Base-by-base conservation (phyloP, 176 grass and related monocot genomes). In the Phoenix dactylifera region DNA sequence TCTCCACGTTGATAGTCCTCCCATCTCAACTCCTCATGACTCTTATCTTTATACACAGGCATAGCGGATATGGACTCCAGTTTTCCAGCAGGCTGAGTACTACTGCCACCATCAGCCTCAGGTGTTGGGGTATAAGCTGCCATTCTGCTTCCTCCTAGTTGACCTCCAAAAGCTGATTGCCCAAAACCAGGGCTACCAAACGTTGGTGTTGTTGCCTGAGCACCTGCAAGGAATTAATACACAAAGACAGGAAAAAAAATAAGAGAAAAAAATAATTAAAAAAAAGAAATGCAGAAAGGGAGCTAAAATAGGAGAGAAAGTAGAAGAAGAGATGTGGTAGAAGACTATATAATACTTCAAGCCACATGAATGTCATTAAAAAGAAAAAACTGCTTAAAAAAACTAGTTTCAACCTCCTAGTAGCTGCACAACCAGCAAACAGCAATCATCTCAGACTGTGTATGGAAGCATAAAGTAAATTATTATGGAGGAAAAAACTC, bases 1-100 rank as follows among this genome's bases (percentile, higher is more conserved):
- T 93, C 88, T 68, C 88, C 83, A 29, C 80, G 83, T 63, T 93
- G 88, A 73, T 93, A 93, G 64, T 93, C 88, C 57, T 93, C 88
- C 83, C 88, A 93, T 69, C 88, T 83, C 73, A 96, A 57, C 68
- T 96, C 92, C 80, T 96, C 92, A 73, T 96, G 92, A 72, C 92
- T 88, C 83, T 90, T 96, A 44, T 79, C 75, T 80, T 96, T 96
- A 75, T 96, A 88, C 73, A 68, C 83, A 73, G 84, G 75, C 87
- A 96, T 96, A 16, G 92, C 92, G 44, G 83, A 85, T 79, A 96
- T 96, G 1, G 92, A 96, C 65, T 96, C 87, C 74, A 96, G 54
- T 70, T 90, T 96, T 26, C 72, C 80, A 68, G 78, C 61, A 60
- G 83, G 68, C 62, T 82, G 85, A 49, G 72, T 72, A 65, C 86